A percentile compares a stretch with the other conserved stretches of the same genome.
Evolutionary conservation across 2,329 filamentous ascomycete species (phyloP).

Genomic region (Aspergillus sp.): DNA sequence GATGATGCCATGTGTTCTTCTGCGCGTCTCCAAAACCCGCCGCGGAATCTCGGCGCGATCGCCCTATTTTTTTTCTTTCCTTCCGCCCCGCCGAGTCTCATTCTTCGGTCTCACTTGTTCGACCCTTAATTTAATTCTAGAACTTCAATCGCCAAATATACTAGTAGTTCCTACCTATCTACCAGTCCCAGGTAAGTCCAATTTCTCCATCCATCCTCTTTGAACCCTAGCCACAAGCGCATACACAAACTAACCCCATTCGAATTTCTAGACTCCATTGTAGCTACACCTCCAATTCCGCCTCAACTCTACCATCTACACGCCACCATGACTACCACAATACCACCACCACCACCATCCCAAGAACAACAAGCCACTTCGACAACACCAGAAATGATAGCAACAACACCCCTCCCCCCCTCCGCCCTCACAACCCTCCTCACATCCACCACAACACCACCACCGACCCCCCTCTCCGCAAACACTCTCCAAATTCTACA

Average conservation of each 20-base stretch:
- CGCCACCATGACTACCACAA: background rate
- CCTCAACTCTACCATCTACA: background rate
- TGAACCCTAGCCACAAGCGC: background rate
- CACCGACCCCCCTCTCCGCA: conserved; percentile 37
- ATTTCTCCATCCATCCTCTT: no score
- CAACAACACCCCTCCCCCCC: conserved; percentile 21
- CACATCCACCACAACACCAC: conserved; percentile 24
- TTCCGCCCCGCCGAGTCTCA: background rate
- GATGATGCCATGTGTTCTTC: conserved; percentile 44
- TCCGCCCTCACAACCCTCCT: conserved; percentile 48
- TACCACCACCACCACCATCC: background rate
- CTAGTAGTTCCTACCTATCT: no score
- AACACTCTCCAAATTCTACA: conserved; percentile 62
- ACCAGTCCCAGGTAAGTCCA: background rate
- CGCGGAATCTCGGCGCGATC: conserved; percentile 15
- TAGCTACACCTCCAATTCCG: background rate
- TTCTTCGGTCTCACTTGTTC: background rate
- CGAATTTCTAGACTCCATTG: background rate
- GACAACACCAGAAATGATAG: background rate
- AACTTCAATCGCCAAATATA: no score
- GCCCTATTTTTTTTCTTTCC: conserved; percentile 14
- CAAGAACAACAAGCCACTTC: background rate
- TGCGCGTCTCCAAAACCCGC: conserved; percentile 2
- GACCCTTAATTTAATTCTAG: no score
- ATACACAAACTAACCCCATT: background rate